phyloP scores from a whole-genome alignment of 306 rosid species.

The Begonia fuchsioides region DNA sequence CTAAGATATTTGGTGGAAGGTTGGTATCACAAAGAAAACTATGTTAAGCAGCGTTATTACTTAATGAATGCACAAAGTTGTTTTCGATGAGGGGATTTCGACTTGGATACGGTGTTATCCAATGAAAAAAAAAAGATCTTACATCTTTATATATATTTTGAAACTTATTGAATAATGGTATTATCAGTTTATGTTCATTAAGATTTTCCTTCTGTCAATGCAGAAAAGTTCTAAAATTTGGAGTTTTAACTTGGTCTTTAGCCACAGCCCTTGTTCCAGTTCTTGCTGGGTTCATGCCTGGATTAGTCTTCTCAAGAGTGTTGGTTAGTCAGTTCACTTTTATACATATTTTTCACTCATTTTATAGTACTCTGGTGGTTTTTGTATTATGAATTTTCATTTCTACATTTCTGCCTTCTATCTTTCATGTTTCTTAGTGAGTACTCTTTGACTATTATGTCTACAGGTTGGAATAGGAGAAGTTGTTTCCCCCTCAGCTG shows the following conservation, averaged over 20 bases:
- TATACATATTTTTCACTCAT: neutral
- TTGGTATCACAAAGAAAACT: constrained; percentile 6
- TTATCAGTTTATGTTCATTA: too few species aligned
- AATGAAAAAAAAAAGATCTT: too few species aligned
- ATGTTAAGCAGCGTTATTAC: too few species aligned
- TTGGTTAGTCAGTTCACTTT: constrained; percentile 36
- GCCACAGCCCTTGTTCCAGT: constrained; percentile 82
- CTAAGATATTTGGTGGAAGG: constrained; percentile 96
- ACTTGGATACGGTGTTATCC: too few species aligned
- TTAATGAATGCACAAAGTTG: too few species aligned
- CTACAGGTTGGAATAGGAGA: constrained; percentile 97
- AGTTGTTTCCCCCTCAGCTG: constrained; percentile 99
- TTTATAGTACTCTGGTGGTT: neutral
- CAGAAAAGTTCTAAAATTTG: constrained; percentile 77
- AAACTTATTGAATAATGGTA: too few species aligned
- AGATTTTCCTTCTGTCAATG: constrained; percentile 2
- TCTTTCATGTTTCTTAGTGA: constrained; percentile 3
- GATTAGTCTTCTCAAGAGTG: constrained; percentile 64
- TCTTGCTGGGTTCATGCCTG: constrained; percentile 80
- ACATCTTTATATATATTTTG: too few species aligned
- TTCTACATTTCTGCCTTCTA: neutral
- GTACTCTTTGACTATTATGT: constrained; percentile 13
- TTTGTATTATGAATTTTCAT: neutral
- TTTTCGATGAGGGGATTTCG: too few species aligned
- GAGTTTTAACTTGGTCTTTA: constrained; percentile 77